Percentiles rank a stretch among this genome's conserved stretches.
Conservation (phyloP, 1,284 basidiomycete genomes). For the Trametes pubescens region DNA sequence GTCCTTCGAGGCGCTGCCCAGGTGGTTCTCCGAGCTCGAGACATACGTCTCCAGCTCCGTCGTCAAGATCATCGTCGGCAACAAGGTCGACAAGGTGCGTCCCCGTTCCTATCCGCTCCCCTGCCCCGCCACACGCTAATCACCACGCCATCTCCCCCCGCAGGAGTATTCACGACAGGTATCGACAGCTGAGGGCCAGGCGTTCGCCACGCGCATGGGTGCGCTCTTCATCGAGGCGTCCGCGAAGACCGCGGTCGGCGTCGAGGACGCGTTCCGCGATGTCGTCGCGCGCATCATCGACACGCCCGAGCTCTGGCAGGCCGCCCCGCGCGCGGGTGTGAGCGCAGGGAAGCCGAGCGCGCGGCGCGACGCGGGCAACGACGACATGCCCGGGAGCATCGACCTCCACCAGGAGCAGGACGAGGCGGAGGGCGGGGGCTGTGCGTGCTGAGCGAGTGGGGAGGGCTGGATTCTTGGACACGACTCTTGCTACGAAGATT, state of each 20-base stretch:
- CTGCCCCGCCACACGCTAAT: constrained; percentile 2
- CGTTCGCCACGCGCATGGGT: constrained; percentile 84
- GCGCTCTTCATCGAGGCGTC: constrained; percentile 89
- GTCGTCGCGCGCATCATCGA: constrained; percentile 77
- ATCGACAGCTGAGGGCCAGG: constrained; percentile 77
- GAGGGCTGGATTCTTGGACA: background rate
- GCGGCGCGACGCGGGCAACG: constrained; percentile 28
- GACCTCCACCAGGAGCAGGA: constrained; percentile 35
- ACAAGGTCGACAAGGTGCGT: constrained; percentile 93
- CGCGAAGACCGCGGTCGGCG: constrained; percentile 87
- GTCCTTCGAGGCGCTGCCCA: constrained; percentile 91
- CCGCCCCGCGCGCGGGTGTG: constrained; percentile 26
- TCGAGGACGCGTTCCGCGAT: constrained; percentile 82
- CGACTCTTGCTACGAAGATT: background rate
- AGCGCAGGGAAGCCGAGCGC: constrained; percentile 14
- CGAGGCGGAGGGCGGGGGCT: constrained; percentile 35
- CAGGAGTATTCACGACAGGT: constrained; percentile 93
- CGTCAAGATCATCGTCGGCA: constrained; percentile 95
- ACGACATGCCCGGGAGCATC: constrained; percentile 50
- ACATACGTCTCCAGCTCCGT: constrained; percentile 90
- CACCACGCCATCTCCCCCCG: background rate
- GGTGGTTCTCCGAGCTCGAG: constrained; percentile 95
- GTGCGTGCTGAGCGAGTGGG: constrained; percentile 28
- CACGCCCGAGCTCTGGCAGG: constrained; percentile 73
- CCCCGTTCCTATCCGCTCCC: background rate